phyloP scores from a whole-genome alignment of 176 grass and related monocot species.

The Coix lacrymajobi region DNA sequence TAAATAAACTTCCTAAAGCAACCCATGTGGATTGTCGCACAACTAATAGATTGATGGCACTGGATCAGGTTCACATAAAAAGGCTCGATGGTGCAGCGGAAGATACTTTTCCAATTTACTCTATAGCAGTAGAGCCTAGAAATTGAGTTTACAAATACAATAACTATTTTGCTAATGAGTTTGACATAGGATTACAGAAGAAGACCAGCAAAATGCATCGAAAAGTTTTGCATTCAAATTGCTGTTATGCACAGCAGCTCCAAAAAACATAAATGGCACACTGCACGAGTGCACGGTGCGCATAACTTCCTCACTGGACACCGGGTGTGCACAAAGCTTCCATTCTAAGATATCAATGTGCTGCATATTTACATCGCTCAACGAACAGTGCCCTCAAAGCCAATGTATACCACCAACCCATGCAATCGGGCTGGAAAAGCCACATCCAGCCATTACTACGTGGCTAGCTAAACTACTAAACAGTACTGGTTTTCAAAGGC shows the following conservation, averaged over 20 bases:
- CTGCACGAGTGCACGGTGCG: neutral
- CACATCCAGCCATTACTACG: neutral
- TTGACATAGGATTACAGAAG: neutral
- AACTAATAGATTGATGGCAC: neutral
- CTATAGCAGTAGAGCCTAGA: neutral
- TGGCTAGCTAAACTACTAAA: neutral
- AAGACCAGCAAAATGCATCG: neutral
- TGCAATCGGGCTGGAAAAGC: neutral
- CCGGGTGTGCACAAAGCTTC: neutral
- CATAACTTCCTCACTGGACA: neutral
- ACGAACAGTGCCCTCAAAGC: neutral
- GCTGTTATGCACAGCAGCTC: neutral
- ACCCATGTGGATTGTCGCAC: neutral
- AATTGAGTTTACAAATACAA: neutral
- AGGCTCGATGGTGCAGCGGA: neutral
- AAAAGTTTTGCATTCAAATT: neutral
- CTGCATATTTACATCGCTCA: too few species aligned
- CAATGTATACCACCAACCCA: neutral
- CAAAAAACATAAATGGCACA: neutral
- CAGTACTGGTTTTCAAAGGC: neutral
- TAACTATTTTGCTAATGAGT: neutral
- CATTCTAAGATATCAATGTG: neutral
- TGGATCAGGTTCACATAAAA: neutral
- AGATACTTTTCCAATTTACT: neutral
- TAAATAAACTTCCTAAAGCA: neutral